These are phyloP conservation scores for Yamadazyma nakazawae DNA, from an alignment of 805 yeast species.

Conservation along the genomic window DNA sequence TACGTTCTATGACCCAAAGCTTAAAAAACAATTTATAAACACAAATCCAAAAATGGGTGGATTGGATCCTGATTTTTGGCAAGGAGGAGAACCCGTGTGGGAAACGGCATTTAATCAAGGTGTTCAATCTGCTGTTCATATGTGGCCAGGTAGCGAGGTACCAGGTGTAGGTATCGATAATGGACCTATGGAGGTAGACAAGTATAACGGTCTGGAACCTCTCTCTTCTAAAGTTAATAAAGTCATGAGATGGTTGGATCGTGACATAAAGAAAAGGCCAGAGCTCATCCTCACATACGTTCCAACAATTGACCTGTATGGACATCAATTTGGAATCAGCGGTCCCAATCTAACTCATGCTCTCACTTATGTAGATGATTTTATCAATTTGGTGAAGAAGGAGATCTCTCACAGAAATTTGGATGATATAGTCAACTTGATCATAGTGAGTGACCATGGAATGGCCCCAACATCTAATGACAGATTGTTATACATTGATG, in stretches of 20 bases:
- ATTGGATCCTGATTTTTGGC: slow-evolving; percentile 64
- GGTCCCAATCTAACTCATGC: slow-evolving; percentile 57
- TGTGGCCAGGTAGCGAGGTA: slow-evolving; percentile 96
- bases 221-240: slow-evolving; percentile 55
- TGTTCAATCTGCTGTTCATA: slow-evolving; percentile 71
- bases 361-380: slow-evolving; percentile 60
- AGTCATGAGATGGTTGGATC: slow-evolving; percentile 67
- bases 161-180: slow-evolving; percentile 38
- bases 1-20: slow-evolving; percentile 63
- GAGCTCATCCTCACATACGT: slow-evolving; percentile 75
- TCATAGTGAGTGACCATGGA: slow-evolving; percentile 88
- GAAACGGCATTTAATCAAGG: slow-evolving; percentile 63
- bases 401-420: slow-evolving; percentile 56
- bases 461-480: slow-evolving; percentile 83
- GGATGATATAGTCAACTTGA: slow-evolving; percentile 62
- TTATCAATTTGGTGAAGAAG: slow-evolving; percentile 47
- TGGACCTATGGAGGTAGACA: slow-evolving; percentile 52
- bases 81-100: slow-evolving; percentile 89
- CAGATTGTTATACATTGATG: slow-evolving; percentile 69
- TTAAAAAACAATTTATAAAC: slow-evolving; percentile 57
- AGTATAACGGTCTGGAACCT: slow-evolving; percentile 61
- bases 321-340: slow-evolving; percentile 67
- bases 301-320: slow-evolving; percentile 77
- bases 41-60: slow-evolving; percentile 52
- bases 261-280: slow-evolving; percentile 54